Conservation (phyloP, 192 early-diverging fungal genomes). For the Glomus cerebriforme region DNA sequence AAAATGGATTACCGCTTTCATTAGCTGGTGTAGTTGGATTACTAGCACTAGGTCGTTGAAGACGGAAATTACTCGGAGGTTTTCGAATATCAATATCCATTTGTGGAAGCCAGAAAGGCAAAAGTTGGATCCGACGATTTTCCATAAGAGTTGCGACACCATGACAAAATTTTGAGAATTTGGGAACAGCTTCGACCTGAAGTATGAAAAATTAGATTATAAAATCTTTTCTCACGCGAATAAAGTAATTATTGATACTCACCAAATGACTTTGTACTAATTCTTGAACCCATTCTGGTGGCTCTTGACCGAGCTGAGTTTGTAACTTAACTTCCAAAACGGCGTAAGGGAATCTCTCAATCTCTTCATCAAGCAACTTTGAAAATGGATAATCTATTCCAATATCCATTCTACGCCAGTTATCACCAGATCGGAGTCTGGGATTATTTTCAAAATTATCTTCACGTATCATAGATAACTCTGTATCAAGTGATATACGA, state of each 20-base stretch:
- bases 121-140: constrained; percentile 68
- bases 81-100: constrained; percentile 94
- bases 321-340: constrained; percentile 98
- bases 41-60: constrained; percentile 45
- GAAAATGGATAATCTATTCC: constrained; percentile 90
- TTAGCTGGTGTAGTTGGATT: constrained; percentile 38
- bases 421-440: constrained; percentile 70
- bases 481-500: constrained; percentile 97
- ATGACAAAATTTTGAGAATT: constrained; percentile 98
- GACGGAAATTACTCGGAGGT: constrained; percentile 58
- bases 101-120: constrained; percentile 96
- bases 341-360: constrained; percentile 93
- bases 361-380: constrained; percentile 82
- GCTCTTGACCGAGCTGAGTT: constrained; percentile 86
- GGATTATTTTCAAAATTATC: constrained; percentile 76
- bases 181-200: constrained; percentile 86
- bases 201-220: background rate
- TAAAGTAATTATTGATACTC: background rate
- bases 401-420: constrained; percentile 96
- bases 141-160: constrained; percentile 87
- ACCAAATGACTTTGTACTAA: constrained; percentile 85
- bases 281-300: constrained; percentile 92
- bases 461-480: constrained; percentile 95
- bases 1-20: constrained; percentile 34
- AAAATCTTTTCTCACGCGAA: background rate